Conservation (phyloP, 2,329 filamentous ascomycete species). For the Sporothrix phasma region DNA sequence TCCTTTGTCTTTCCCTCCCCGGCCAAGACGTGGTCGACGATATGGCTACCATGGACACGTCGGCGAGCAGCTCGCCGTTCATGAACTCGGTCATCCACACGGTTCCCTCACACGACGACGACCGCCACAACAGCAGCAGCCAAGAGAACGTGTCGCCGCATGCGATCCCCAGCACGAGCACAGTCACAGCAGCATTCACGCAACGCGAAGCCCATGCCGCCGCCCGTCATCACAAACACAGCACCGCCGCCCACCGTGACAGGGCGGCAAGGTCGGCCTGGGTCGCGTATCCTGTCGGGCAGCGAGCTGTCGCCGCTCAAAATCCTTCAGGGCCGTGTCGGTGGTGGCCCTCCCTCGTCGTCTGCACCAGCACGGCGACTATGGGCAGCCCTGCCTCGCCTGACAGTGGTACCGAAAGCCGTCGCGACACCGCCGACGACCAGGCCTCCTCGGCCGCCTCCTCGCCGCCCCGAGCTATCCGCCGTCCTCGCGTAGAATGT, state of each 20-base stretch:
- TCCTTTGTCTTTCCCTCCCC: conserved; percentile 1
- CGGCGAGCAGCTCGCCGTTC: conserved; percentile 26
- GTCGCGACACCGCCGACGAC: conserved; percentile 15
- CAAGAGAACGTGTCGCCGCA: conserved; percentile 36
- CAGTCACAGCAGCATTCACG: not conserved
- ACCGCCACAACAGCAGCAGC: conserved; percentile 12
- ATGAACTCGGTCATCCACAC: conserved; percentile 21
- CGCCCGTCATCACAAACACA: not conserved
- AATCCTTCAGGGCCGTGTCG: conserved; percentile 33
- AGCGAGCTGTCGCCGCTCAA: conserved; percentile 48
- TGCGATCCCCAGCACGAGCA: conserved; percentile 17
- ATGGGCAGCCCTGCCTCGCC: conserved; percentile 16
- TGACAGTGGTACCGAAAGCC: conserved; percentile 17
- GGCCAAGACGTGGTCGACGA: conserved; percentile 11
- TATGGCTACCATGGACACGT: conserved; percentile 14
- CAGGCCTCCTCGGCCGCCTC: conserved; percentile 12
- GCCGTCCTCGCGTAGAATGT: conserved; percentile 9
- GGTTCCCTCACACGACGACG: not conserved
- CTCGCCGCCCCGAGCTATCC: conserved; percentile 17
- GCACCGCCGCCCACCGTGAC: conserved; percentile 30
- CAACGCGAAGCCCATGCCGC: not conserved
- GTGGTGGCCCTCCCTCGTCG: not conserved
- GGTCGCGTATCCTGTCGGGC: conserved; percentile 46
- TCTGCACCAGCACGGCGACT: conserved; percentile 19
- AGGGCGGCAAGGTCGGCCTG: not conserved